Conservation (phyloP, 768 basidiomycete species). For the Cytidiella melzeri region DNA sequence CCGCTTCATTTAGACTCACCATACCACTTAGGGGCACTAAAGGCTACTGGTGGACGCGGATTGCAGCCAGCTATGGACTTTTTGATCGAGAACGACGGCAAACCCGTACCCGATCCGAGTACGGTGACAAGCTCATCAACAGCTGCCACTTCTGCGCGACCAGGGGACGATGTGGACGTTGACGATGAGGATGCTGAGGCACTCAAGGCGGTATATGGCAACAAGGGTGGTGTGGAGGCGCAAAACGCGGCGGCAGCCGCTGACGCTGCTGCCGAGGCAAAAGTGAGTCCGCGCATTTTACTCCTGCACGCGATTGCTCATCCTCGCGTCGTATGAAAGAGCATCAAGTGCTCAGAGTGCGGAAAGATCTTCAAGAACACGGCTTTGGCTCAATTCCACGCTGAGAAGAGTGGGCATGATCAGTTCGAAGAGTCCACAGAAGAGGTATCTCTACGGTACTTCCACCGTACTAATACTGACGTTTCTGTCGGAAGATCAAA, state of each 20-base stretch:
- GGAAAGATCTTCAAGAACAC: constrained; percentile 84
- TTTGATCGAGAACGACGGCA: constrained; percentile 71
- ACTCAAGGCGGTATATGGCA: constrained; percentile 41
- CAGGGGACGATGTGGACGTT: constrained; percentile 38
- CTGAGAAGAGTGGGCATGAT: constrained; percentile 92
- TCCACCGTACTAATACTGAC: background rate
- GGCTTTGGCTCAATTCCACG: constrained; percentile 86
- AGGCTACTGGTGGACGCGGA: constrained; percentile 76
- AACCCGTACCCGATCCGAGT: constrained; percentile 63
- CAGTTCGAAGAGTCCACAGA: constrained; percentile 95
- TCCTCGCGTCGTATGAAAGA: constrained; percentile 34
- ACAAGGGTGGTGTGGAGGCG: constrained; percentile 29
- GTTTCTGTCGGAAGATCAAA: constrained; percentile 53
- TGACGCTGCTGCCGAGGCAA: constrained; percentile 51
- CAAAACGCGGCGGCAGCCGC: constrained; percentile 20
- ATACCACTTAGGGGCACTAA: constrained; percentile 70
- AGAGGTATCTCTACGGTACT: constrained; percentile 48
- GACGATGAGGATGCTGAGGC: constrained; percentile 72
- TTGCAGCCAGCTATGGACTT: constrained; percentile 91
- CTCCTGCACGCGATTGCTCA: background rate
- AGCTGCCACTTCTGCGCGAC: constrained; percentile 18
- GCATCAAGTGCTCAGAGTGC: constrained; percentile 80
- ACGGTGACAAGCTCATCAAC: constrained; percentile 32
- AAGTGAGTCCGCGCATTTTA: constrained; percentile 34
- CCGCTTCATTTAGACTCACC: background rate